These are phyloP conservation scores for Hibiscus mutabilis DNA, from an alignment of 345 rosid species.

Conservation along the genomic window DNA sequence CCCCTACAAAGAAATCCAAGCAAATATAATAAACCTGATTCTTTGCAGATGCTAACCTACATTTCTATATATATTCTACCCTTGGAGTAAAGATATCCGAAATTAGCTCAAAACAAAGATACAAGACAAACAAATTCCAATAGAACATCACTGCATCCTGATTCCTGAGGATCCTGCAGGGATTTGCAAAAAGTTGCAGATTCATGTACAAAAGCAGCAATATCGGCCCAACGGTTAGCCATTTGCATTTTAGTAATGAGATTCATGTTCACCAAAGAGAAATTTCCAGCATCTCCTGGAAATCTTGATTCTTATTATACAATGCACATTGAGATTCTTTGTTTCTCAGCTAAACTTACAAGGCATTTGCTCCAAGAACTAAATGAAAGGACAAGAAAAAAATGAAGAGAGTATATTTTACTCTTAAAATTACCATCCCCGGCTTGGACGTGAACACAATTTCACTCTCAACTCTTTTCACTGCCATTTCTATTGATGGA, in stretches of 20 bases:
- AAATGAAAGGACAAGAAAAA: neutral
- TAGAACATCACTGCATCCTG: slow-evolving; percentile 11
- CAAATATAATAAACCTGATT: slow-evolving; percentile 3
- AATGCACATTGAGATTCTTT: slow-evolving; percentile 36
- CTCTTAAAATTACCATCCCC: slow-evolving; percentile 29
- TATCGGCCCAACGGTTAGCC: slow-evolving; percentile 10
- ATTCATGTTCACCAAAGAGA: slow-evolving; percentile 14
- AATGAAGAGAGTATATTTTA: slow-evolving; percentile 15
- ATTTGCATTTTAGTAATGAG: slow-evolving; percentile 2
- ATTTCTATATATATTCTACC: neutral
- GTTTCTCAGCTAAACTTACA: slow-evolving; percentile 30
- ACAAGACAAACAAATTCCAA: slow-evolving; percentile 18
- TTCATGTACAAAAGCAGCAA: slow-evolving; percentile 17
- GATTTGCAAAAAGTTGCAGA: slow-evolving; percentile 23
- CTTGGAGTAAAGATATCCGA: slow-evolving; percentile 13
- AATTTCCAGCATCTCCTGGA: slow-evolving; percentile 12
- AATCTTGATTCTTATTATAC: slow-evolving; percentile 26
- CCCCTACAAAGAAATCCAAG: slow-evolving; percentile 10
- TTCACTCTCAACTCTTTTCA: slow-evolving; percentile 45
- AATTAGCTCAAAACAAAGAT: slow-evolving; percentile 18
- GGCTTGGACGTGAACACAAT: slow-evolving; percentile 20
- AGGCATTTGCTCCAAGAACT: slow-evolving; percentile 19
- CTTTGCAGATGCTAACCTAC: neutral
- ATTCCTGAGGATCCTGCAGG: slow-evolving; percentile 21
- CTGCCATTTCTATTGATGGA: slow-evolving; percentile 42